Percentiles rank a stretch among this genome's conserved stretches.
phyloP scores from a whole-genome alignment of 345 rosid species.

The Euphorbia pulcherrima region DNA sequence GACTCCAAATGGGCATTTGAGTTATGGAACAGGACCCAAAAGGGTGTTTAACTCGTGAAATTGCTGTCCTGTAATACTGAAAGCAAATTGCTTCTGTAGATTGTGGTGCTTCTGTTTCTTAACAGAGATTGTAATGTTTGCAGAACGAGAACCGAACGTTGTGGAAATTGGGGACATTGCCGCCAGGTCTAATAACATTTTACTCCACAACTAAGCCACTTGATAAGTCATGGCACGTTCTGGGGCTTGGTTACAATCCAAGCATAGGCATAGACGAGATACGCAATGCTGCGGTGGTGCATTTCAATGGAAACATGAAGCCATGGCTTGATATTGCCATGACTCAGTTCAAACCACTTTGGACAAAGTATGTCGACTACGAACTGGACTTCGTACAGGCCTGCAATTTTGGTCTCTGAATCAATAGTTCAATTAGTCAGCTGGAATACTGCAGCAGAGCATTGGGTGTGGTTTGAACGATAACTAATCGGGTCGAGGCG shows the following conservation, averaged over 20 bases:
- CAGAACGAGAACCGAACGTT: constrained; percentile 91
- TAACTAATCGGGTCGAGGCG: background rate
- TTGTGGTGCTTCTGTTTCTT: background rate
- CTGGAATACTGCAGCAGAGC: background rate
- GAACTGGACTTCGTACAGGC: constrained; percentile 85
- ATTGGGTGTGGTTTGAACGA: background rate
- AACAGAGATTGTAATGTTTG: constrained; percentile 22
- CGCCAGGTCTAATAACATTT: constrained; percentile 88
- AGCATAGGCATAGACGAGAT: constrained; percentile 94
- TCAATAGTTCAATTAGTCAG: background rate
- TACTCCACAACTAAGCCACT: constrained; percentile 93
- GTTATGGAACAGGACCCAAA: no score
- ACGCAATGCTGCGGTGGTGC: constrained; percentile 83
- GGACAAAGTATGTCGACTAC: constrained; percentile 84
- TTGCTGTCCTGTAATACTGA: background rate
- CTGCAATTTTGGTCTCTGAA: constrained; percentile 81
- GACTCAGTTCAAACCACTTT: constrained; percentile 86
- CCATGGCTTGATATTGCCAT: constrained; percentile 98
- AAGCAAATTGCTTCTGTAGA: background rate
- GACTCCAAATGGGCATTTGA: no score
- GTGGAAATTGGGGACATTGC: constrained; percentile 93
- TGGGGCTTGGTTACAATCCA: constrained; percentile 93
- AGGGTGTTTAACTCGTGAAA: no score
- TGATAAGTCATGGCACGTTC: constrained; percentile 95
- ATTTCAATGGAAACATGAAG: constrained; percentile 95